phyloP scores from a whole-genome alignment of 2,329 filamentous ascomycete genomes.

The Elsinoe perseae region DNA sequence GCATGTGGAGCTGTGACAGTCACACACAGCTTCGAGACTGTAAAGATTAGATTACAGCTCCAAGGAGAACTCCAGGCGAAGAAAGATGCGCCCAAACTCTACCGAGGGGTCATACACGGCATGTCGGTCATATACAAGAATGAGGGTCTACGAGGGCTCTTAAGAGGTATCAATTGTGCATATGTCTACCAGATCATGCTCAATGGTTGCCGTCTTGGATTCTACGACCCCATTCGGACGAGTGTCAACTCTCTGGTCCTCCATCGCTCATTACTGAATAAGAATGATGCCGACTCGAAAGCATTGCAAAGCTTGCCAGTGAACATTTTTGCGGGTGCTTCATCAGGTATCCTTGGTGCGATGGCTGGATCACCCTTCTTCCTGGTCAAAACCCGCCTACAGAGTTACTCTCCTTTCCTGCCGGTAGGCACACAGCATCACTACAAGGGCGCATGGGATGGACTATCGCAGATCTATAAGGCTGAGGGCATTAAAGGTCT shows the following conservation, averaged over 20 bases:
- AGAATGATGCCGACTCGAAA: conserved; percentile 35
- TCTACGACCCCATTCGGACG: conserved; percentile 90
- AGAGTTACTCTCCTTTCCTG: conserved; percentile 85
- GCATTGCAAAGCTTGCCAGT: conserved; percentile 70
- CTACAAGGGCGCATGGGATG: conserved; percentile 80
- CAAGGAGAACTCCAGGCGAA: conserved; percentile 92
- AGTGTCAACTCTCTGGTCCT: conserved; percentile 42
- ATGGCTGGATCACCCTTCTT: conserved; percentile 95
- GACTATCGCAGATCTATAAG: conserved; percentile 68
- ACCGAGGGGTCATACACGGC: conserved; percentile 85
- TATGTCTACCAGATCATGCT: conserved; percentile 95
- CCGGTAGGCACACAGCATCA: conserved; percentile 95
- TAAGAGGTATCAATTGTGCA: conserved; percentile 82
- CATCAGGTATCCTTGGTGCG: conserved; percentile 82
- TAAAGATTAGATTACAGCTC: conserved; percentile 96
- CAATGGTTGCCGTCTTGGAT: conserved; percentile 91
- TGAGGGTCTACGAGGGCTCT: conserved; percentile 76
- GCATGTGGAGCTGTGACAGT: conserved; percentile 96
- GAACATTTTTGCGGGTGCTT: conserved; percentile 88
- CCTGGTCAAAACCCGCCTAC: conserved; percentile 90
- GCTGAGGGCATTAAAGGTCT: conserved; percentile 71
- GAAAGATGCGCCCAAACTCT: conserved; percentile 75
- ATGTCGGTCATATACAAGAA: conserved; percentile 83
- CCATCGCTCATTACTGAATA: conserved; percentile 57
- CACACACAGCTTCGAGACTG: conserved; percentile 95